Conservation (phyloP, 2,329 filamentous ascomycete species). For the Fusarium chaquense region DNA sequence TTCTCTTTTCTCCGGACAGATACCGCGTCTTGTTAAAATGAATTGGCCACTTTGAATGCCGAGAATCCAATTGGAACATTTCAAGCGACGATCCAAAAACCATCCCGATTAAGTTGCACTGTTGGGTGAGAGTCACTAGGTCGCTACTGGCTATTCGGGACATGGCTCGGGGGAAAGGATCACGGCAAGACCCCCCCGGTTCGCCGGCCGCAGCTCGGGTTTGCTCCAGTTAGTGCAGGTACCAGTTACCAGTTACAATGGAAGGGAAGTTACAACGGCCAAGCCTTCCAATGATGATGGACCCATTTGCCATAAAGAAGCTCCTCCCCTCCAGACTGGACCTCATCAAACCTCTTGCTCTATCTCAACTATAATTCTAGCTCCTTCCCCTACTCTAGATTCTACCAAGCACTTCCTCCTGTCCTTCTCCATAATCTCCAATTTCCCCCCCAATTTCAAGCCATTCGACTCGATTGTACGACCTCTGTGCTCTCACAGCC, state of each 20-base stretch:
- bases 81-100: conserved; percentile 29
- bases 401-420: conserved; percentile 11
- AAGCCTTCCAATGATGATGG: conserved; percentile 41
- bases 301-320: conserved; percentile 48
- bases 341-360: conserved; percentile 41
- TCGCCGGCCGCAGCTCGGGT: conserved; percentile 45
- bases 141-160: conserved; percentile 43
- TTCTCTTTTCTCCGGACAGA: conserved; percentile 14
- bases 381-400: conserved; percentile 23
- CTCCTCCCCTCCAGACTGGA: conserved; percentile 42
- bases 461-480: conserved; percentile 26
- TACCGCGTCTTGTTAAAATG: background rate
- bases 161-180: conserved; percentile 49
- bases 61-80: conserved; percentile 22
- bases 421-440: conserved; percentile 10
- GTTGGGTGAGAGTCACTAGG: conserved; percentile 15
- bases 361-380: conserved; percentile 35
- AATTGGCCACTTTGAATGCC: conserved; percentile 32
- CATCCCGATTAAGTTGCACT: background rate
- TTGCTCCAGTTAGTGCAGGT: conserved; percentile 44
- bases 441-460: background rate
- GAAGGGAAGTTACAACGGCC: conserved; percentile 28
- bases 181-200: conserved; percentile 47
- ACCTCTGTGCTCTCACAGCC: conserved; percentile 28
- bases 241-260: conserved; percentile 41